These are phyloP conservation scores for Paraleonurus japonicus DNA, from an alignment of 257 asterid species.

Conservation along the genomic window DNA sequence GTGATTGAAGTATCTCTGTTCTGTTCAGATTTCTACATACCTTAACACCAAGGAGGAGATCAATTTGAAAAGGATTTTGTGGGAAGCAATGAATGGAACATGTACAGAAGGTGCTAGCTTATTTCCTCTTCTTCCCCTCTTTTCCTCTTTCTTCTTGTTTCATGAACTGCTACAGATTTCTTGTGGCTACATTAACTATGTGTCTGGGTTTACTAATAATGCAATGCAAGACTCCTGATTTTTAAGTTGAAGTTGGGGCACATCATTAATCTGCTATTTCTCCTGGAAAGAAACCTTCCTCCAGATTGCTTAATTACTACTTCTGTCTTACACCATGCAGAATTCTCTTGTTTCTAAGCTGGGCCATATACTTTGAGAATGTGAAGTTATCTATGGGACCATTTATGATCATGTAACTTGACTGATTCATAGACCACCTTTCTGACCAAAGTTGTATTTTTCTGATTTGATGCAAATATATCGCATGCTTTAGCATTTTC, in stretches of 20 bases:
- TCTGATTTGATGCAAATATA: not conserved
- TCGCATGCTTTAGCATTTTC: not conserved
- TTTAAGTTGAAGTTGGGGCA: slow-evolving; percentile 10
- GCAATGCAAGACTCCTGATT: not conserved
- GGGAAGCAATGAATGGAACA: slow-evolving; percentile 56
- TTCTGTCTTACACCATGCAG: slow-evolving; percentile 1
- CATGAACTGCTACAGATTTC: slow-evolving; percentile 1
- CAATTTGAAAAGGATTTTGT: slow-evolving; percentile 44
- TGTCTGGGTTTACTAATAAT: not conserved
- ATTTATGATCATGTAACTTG: not conserved
- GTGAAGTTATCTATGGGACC: slow-evolving; percentile 8
- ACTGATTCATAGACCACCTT: not conserved
- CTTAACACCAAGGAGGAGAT: slow-evolving; percentile 52
- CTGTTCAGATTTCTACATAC: slow-evolving; percentile 52
- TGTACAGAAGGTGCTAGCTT: slow-evolving; percentile 35
- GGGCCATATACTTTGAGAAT: slow-evolving; percentile 10
- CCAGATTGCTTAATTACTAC: not conserved
- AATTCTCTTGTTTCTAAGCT: slow-evolving; percentile 20
- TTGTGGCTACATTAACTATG: slow-evolving; percentile 2
- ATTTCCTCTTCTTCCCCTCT: slow-evolving; percentile 21
- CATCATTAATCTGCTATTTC: slow-evolving; percentile 11
- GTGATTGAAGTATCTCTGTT: slow-evolving; percentile 16
- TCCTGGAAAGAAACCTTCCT: slow-evolving; percentile 5
- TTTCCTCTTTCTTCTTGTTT: not conserved
- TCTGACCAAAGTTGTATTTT: not conserved